A percentile compares a stretch with the other conserved stretches of the same genome.
Evolutionary conservation across 2,329 filamentous ascomycete genomes (phyloP).

Genomic region (Venturia asperata): DNA sequence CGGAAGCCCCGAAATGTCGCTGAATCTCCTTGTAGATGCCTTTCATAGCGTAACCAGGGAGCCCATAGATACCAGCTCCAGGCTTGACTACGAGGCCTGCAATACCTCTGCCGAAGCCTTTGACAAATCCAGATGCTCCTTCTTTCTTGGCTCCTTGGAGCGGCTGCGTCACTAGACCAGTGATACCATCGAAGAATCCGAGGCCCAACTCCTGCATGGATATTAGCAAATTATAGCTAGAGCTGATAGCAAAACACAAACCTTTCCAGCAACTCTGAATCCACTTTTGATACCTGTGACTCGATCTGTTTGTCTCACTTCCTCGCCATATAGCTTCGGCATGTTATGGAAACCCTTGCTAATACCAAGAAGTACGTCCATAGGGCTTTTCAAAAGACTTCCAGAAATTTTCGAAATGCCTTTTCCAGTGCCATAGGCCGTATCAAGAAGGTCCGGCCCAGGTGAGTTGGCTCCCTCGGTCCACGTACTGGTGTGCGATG

Average conservation of each 20-base stretch:
- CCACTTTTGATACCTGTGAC: conserved; percentile 73
- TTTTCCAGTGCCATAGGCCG: conserved; percentile 57
- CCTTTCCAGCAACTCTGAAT: conserved; percentile 66
- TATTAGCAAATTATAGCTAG: conserved; percentile 10
- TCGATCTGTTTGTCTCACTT: conserved; percentile 69
- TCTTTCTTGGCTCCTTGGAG: conserved; percentile 60
- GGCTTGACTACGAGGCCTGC: conserved; percentile 77
- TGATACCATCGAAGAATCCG: conserved; percentile 73
- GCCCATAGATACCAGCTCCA: conserved; percentile 55
- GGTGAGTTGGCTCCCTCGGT: conserved; percentile 4
- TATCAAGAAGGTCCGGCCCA: conserved; percentile 39
- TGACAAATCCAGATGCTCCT: conserved; percentile 60
- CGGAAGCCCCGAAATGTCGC: conserved; percentile 61
- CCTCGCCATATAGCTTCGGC: conserved; percentile 76
- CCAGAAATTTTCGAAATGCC: conserved; percentile 65
- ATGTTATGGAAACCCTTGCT: conserved; percentile 85
- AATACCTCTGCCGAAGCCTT: conserved; percentile 76
- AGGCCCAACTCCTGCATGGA: conserved; percentile 54
- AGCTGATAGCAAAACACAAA: conserved; percentile 24
- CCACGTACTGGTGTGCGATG: conserved; percentile 5
- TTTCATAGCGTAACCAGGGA: conserved; percentile 77
- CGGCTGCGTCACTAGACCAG: conserved; percentile 74
- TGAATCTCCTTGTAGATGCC: conserved; percentile 72
- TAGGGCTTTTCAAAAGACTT: conserved; percentile 70
- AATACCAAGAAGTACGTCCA: conserved; percentile 76